phyloP scores from a whole-genome alignment of 2,329 filamentous ascomycete genomes.

The Neonectria punicea region DNA sequence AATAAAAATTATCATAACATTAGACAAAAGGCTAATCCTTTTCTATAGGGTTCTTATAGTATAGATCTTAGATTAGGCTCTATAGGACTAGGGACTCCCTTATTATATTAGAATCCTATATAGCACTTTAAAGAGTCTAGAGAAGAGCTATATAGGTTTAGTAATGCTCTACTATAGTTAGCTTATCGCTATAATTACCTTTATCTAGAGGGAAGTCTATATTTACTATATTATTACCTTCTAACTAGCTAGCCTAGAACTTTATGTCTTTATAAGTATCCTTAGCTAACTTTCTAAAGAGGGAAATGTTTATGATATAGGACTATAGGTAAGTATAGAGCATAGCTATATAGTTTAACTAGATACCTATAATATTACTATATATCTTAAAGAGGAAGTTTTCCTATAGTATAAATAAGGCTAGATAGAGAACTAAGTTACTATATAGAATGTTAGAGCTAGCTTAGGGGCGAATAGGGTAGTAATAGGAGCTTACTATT shows the following conservation, averaged over 20 bases:
- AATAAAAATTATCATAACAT: slow-evolving; percentile 13
- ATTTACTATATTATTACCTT: slow-evolving; percentile 16
- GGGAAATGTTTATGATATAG: slow-evolving; percentile 18
- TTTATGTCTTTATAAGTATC: slow-evolving; percentile 8
- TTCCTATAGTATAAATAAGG: slow-evolving; percentile 22
- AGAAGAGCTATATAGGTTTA: slow-evolving; percentile 21
- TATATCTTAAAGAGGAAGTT: slow-evolving; percentile 13
- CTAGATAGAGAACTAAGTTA: slow-evolving; percentile 23
- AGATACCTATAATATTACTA: slow-evolving; percentile 10
- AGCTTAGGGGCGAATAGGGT: no score
- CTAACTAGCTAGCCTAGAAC: slow-evolving; percentile 15
- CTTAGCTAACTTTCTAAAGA: slow-evolving; percentile 23
- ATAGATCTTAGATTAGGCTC: slow-evolving; percentile 11
- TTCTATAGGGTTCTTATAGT: slow-evolving; percentile 3
- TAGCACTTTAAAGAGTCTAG: slow-evolving; percentile 15
- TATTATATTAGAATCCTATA: slow-evolving; percentile 19
- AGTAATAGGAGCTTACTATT: no score
- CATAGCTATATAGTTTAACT: neutral
- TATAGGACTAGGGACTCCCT: slow-evolving; percentile 17
- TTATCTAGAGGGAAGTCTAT: slow-evolving; percentile 20
- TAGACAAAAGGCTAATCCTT: slow-evolving; percentile 14
- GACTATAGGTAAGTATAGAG: slow-evolving; percentile 16
- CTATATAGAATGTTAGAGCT: slow-evolving; percentile 10
- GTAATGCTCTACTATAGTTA: slow-evolving; percentile 14
- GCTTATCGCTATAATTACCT: neutral